Evolutionary conservation across 768 basidiomycete genomes (phyloP).

Genomic region (Gloeophyllum trabeum): DNA sequence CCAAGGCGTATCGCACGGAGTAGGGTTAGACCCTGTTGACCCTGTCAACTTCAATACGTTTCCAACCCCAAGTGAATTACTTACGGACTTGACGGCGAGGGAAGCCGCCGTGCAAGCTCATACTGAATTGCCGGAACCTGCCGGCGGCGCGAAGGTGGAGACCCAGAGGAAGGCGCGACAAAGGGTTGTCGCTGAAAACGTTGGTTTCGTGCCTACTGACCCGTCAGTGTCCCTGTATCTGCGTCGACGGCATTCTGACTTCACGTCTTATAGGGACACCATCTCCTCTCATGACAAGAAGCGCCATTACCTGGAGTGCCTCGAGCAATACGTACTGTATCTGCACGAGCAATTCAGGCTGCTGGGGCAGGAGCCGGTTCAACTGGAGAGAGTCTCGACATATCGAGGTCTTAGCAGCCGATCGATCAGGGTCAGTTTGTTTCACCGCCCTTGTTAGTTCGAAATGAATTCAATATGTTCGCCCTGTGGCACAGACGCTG

Average conservation of each 20-base stretch:
- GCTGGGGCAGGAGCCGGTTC: conserved; percentile 32
- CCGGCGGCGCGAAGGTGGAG: conserved; percentile 22
- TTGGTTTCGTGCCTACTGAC: conserved; percentile 50
- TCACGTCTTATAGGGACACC: conserved; percentile 34
- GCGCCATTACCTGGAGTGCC: conserved; percentile 58
- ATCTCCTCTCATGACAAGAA: conserved; percentile 77
- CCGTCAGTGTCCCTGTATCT: conserved; percentile 29
- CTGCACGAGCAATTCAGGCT: conserved; percentile 50
- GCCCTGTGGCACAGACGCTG: conserved; percentile 35
- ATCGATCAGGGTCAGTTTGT: conserved; percentile 45
- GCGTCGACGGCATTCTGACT: background rate
- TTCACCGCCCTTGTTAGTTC: background rate
- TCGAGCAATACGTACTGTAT: conserved; percentile 61
- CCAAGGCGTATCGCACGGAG: too few species aligned
- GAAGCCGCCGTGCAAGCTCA: conserved; percentile 5
- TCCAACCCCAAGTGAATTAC: conserved; percentile 55
- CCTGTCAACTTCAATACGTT: conserved; percentile 28
- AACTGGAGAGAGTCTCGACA: conserved; percentile 36
- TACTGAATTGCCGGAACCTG: background rate
- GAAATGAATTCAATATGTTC: background rate
- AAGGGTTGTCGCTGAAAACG: conserved; percentile 41
- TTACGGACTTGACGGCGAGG: conserved; percentile 29
- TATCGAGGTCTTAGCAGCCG: conserved; percentile 49
- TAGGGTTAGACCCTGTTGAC: conserved; percentile 4
- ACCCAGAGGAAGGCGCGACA: conserved; percentile 46